Base-by-base conservation (phyloP, 441 rosid genomes). In the Pelargonium cotyledonis region DNA sequence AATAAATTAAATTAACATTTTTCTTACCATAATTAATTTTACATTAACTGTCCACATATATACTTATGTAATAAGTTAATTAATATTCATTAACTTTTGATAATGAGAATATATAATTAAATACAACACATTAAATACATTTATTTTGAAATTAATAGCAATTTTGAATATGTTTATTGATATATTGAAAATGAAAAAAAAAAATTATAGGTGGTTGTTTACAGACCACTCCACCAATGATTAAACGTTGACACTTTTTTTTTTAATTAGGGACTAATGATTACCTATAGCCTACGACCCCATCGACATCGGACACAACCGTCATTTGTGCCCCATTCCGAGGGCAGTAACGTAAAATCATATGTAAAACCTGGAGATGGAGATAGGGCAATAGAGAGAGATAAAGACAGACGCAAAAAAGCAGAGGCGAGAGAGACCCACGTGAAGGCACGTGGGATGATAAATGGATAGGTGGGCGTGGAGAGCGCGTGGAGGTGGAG, bases 361-460 rank as follows among this genome's bases (percentile, higher is more conserved):
- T 0, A 0, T 1, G 19, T 70, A 75, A 73, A 77, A 70, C 65
- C 55, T 65, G 82, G 79, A 68, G 62, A 71, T 71, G 3, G 41
- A 10, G 74, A 66, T 10, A 9, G 68, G 51, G 65, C 62, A 47
- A n/a, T n/a, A n/a, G 1, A 9, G 31, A 69, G 29, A n/a, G 63
- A 51, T 35, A 38, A 47, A 29, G 65, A 38, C 18, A n/a, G 8
- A 68, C 55, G 8, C 8, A n/a, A 9, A 68, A 10, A 6, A 2
- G 47, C 8, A 8, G 61, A 15, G 61, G 66, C 70, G 44, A 14
- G 12, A 8, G 12, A 38, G 40, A 21, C 21, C 65, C 55, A 61
- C 19, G 1, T 23, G 35, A 29, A 31, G 4, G 21, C 10, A 41
- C 15, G 2, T 41, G 71, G 65, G 14, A 12, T 2, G 10, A 5